Conservation (phyloP, 2,329 filamentous ascomycete species). For the Teratosphaeria gauchensis region DNA sequence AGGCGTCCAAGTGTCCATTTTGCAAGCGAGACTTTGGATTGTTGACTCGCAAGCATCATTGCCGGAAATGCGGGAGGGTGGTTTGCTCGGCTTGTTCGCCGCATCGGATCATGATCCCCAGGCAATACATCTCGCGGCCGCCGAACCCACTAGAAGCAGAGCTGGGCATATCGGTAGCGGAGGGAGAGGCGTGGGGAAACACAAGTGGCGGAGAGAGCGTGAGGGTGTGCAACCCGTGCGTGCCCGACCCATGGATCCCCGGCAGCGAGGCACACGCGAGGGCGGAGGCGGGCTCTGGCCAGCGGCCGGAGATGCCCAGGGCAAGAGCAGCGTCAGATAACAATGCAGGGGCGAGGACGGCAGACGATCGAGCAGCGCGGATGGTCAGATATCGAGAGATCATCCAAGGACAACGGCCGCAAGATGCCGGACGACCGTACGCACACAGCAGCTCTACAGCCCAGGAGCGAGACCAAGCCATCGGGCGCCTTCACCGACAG, state of each 20-base stretch:
- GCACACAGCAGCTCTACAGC: neutral
- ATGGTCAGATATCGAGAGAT: neutral
- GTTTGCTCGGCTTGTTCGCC: slow-evolving; percentile 86
- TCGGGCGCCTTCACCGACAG: neutral
- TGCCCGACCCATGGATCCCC: slow-evolving; percentile 48
- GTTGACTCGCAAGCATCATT: slow-evolving; percentile 86
- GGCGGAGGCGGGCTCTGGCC: neutral
- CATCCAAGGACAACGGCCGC: neutral
- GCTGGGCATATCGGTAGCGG: slow-evolving; percentile 27
- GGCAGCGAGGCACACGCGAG: slow-evolving; percentile 2
- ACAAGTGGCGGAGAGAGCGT: slow-evolving; percentile 58
- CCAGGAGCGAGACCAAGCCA: neutral
- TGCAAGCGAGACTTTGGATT: slow-evolving; percentile 72
- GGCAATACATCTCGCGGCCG: slow-evolving; percentile 82
- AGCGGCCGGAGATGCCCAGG: neutral
- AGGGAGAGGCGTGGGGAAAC: slow-evolving; percentile 32
- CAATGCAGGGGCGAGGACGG: neutral
- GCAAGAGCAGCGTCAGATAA: neutral
- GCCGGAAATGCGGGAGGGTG: slow-evolving; percentile 87
- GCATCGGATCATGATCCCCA: slow-evolving; percentile 87
- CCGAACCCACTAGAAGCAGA: slow-evolving; percentile 32
- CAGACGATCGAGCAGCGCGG: neutral
- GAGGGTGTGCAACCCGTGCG: slow-evolving; percentile 62
- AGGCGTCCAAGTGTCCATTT: slow-evolving; percentile 75
- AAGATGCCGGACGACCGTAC: neutral